A percentile compares a stretch with the other conserved stretches of the same genome.
Evolutionary conservation across 108 stramenopile species (phyloP).

Genomic region (Nannochloropsis gaditana): DNA sequence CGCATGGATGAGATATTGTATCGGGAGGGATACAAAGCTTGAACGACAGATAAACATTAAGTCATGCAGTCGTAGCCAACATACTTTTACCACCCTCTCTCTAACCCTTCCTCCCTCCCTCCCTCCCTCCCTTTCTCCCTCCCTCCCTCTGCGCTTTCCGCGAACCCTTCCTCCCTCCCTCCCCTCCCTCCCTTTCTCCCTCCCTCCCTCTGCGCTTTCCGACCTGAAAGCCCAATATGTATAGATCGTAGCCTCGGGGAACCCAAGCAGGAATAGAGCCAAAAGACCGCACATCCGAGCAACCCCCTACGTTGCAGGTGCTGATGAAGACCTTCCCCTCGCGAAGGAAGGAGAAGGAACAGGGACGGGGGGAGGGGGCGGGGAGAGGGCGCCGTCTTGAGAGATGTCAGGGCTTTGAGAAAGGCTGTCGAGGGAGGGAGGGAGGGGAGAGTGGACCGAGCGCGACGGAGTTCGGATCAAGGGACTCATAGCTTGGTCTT

Average conservation of each 20-base stretch:
- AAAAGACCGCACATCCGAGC: not conserved
- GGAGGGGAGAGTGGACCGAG: not conserved
- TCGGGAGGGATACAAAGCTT: too few relatives aligned
- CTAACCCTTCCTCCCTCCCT: too few relatives aligned
- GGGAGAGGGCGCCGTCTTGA: not conserved
- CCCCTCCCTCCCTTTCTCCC: too few relatives aligned
- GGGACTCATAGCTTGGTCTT: too few relatives aligned
- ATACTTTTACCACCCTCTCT: too few relatives aligned
- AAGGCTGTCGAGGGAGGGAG: not conserved
- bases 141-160: too few relatives aligned
- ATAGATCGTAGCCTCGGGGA: not conserved
- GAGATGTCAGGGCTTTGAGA: not conserved
- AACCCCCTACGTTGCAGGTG: not conserved
- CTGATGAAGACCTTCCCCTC: not conserved
- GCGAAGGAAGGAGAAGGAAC: not conserved
- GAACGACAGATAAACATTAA: too few relatives aligned
- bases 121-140: too few relatives aligned
- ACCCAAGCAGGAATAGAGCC: not conserved
- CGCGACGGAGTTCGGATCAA: too few relatives aligned
- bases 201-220: too few relatives aligned
- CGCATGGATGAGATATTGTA: not conserved
- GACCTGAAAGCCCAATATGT: not conserved
- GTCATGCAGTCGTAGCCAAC: too few relatives aligned
- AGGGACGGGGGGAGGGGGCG: not conserved
- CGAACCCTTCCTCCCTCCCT: too few relatives aligned